These are phyloP conservation scores for Tarenaya hassleriana DNA, from an alignment of 345 rosid species.

Conservation along the genomic window DNA sequence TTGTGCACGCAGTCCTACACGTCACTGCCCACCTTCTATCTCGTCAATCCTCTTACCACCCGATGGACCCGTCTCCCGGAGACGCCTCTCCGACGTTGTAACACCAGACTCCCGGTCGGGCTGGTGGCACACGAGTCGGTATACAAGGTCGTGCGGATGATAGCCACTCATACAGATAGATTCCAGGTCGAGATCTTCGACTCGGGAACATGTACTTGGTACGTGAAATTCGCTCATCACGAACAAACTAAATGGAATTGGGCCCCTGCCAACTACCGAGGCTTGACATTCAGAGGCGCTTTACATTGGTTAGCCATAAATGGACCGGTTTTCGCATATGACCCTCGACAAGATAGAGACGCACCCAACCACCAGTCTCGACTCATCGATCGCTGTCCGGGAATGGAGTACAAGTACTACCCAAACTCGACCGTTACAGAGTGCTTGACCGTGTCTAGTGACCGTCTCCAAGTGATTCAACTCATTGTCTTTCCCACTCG, in stretches of 20 bases:
- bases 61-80: slow-evolving; percentile 9
- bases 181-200: no score
- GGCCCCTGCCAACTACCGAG: slow-evolving; percentile 11
- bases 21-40: background rate
- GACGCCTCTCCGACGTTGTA: no score
- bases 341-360: background rate
- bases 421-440: slow-evolving; percentile 5
- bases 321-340: slow-evolving; percentile 8
- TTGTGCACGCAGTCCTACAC: background rate
- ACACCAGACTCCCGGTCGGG: no score
- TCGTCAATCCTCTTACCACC: slow-evolving; percentile 17
- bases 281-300: background rate
- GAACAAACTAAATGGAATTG: no score
- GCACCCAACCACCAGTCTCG: slow-evolving; percentile 4
- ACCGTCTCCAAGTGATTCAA: slow-evolving; percentile 11
- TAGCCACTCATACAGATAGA: no score
- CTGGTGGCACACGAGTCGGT: no score
- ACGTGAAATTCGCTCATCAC: no score
- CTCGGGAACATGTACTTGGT: no score
- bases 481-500: no score
- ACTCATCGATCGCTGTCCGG: background rate
- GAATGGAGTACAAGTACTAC: no score
- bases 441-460: slow-evolving; percentile 8
- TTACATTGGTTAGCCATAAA: slow-evolving; percentile 10
- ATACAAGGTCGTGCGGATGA: no score